phyloP scores from a whole-genome alignment of 495 filamentous ascomycete species.

The Aspergillus avenaceus region DNA sequence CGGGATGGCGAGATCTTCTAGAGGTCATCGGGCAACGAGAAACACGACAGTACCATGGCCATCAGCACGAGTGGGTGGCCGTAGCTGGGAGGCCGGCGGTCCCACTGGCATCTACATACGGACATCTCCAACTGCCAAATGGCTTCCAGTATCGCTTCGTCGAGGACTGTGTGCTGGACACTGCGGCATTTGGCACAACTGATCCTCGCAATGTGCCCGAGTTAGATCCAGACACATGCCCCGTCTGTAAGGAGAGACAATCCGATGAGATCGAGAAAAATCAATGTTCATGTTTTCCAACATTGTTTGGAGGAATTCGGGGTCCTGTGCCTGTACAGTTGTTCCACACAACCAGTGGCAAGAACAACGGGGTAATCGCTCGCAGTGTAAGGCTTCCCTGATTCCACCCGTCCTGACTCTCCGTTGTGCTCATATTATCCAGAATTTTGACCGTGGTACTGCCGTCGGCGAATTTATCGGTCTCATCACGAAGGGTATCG shows the following conservation, averaged over 20 bases:
- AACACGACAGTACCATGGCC: constrained; percentile 9
- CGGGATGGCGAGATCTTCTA: constrained; percentile 15
- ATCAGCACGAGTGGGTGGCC: constrained; percentile 20
- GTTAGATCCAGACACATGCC: constrained; percentile 11
- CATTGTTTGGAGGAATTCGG: constrained; percentile 16
- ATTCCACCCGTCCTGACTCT: too few relatives aligned
- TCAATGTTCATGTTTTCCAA: constrained; percentile 16
- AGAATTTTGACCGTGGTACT: constrained; percentile 19
- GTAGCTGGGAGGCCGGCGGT: constrained; percentile 3
- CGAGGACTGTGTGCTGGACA: constrained; percentile 15
- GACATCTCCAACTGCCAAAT: constrained; percentile 8
- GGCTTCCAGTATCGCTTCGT: constrained; percentile 18
- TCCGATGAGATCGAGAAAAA: constrained; percentile 17
- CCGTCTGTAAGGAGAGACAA: constrained; percentile 11
- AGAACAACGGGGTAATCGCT: constrained; percentile 22
- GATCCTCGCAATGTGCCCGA: constrained; percentile 13
- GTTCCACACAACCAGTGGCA: constrained; percentile 15
- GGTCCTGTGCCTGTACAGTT: constrained; percentile 10
- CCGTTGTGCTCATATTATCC: too few relatives aligned
- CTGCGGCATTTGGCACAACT: constrained; percentile 1
- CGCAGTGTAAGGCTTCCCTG: constrained; percentile 9
- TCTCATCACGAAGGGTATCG: constrained; percentile 18
- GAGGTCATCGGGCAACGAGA: constrained; percentile 11
- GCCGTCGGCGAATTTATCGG: constrained; percentile 21
- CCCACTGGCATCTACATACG: constrained; percentile 11